phyloP scores from a whole-genome alignment of 2,329 filamentous ascomycete genomes.

The Capronia coronata region DNA sequence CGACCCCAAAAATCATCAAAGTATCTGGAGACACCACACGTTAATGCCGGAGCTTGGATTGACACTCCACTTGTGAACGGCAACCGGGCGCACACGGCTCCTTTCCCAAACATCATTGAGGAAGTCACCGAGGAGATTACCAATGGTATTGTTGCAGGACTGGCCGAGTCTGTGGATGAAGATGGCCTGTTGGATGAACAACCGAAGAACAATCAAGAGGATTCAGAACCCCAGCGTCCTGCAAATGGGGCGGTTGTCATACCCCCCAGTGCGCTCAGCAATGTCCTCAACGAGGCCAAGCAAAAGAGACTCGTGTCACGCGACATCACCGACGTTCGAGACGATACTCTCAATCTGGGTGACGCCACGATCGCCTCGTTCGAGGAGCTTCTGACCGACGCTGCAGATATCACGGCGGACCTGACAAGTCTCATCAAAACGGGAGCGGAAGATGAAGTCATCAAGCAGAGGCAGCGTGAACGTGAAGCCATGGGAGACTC shows the following conservation, averaged over 20 bases:
- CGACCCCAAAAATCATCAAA: slow-evolving; percentile 6
- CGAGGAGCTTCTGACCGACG: slow-evolving; percentile 35
- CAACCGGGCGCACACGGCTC: slow-evolving; percentile 1
- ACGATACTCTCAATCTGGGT: slow-evolving; percentile 35
- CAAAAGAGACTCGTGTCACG: slow-evolving; percentile 22
- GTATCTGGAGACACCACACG: slow-evolving; percentile 28
- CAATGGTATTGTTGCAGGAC: slow-evolving; percentile 8
- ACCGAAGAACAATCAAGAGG: slow-evolving; percentile 1
- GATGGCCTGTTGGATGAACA: not conserved
- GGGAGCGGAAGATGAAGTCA: slow-evolving; percentile 30
- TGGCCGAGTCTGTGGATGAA: not conserved
- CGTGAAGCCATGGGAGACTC: slow-evolving; percentile 22
- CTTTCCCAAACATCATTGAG: slow-evolving; percentile 23
- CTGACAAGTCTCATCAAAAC: slow-evolving; percentile 26
- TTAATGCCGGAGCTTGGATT: slow-evolving; percentile 28
- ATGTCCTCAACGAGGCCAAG: slow-evolving; percentile 38
- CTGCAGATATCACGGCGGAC: slow-evolving; percentile 24
- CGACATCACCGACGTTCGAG: slow-evolving; percentile 13
- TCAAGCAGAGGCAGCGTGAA: slow-evolving; percentile 7
- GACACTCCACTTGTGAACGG: slow-evolving; percentile 25
- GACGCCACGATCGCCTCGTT: slow-evolving; percentile 44
- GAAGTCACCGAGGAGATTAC: slow-evolving; percentile 28
- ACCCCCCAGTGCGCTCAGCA: slow-evolving; percentile 39
- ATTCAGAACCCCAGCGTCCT: slow-evolving; percentile 24
- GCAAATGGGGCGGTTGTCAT: slow-evolving; percentile 35